phyloP scores from a whole-genome alignment of 352 stramenopile species.

The Phytophthora boehmeriae region DNA sequence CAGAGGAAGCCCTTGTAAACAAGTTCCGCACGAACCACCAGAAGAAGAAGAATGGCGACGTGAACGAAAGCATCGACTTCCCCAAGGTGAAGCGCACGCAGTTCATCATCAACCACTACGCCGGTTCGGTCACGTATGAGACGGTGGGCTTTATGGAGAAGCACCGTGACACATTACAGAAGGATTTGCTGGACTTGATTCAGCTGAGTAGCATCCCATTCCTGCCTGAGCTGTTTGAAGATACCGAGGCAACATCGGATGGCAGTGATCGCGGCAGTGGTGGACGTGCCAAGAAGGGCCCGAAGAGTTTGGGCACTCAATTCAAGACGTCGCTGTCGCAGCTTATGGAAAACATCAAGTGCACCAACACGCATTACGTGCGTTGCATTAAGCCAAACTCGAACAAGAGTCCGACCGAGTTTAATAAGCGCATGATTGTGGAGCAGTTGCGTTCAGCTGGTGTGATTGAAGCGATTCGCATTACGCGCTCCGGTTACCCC shows the following conservation, averaged over 20 bases:
- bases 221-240: constrained; percentile 77
- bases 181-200: constrained; percentile 93
- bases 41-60: constrained; percentile 61
- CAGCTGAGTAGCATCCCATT: constrained; percentile 71
- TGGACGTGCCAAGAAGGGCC: constrained; percentile 53
- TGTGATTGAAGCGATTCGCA: constrained; percentile 93
- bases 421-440: constrained; percentile 92
- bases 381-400: constrained; percentile 91
- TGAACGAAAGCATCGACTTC: constrained; percentile 85
- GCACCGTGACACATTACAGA: constrained; percentile 95
- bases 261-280: constrained; percentile 19
- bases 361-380: constrained; percentile 88
- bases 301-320: constrained; percentile 83
- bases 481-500: constrained; percentile 90
- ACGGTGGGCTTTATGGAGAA: constrained; percentile 97
- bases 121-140: constrained; percentile 94
- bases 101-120: constrained; percentile 97
- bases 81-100: constrained; percentile 90
- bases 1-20: constrained; percentile 88
- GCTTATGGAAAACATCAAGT: constrained; percentile 88
- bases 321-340: constrained; percentile 85
- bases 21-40: constrained; percentile 88
- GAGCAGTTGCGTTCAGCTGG: constrained; percentile 91
- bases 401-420: constrained; percentile 86
- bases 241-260: constrained; percentile 48